Evolutionary conservation across 495 filamentous ascomycete species (phyloP), one percentile per base, ranked within the genome.

Genomic region (Copromyces sp.): DNA sequence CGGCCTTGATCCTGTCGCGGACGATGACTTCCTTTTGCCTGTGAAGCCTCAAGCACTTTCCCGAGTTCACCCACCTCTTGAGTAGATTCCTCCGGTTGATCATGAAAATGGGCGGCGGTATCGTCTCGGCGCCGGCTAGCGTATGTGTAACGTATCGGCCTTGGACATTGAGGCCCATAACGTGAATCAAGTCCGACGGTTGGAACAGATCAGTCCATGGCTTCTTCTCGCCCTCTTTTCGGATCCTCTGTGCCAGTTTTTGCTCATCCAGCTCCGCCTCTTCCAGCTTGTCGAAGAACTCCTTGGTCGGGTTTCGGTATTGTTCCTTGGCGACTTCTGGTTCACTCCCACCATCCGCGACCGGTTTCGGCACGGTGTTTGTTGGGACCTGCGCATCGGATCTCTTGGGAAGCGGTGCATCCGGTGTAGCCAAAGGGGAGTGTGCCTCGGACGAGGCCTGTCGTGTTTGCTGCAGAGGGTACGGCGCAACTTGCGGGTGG

Each of bases 61-160:
- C 69, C 39, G 73, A 73, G 1, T 73, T 37, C 5, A 77, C 70
- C 82, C 81, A 84, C 17, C 32, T 32, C 12, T 39, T 72, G 71
- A 71, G 8, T 0, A 79, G 24, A 12, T 37, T 68, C 17, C 32
- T 44, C 9, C 75, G 68, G 70, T 80, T 78, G 24, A 80, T 73
- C 14, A 83, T 70, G 73, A 79, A 79, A 65, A 76, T 74, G 16
- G 79, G 70, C 0, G 78, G 76, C 9, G 78, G 82, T 42, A 77
- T 78, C 32, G 72, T 73, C 41, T 71, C 73, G 70, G 47, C 74
- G 72, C 79, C 77, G 11, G 84, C 81, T 12, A 91, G 73, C 7
- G 82, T 76, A 69, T 89, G 84, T 3, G 86, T 81, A 68, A 90
- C 76, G 59, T 86, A 84, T 69, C 80, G 83, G 17, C 88, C 89